Percentiles rank a stretch among this genome's conserved stretches.
phyloP scores from a whole-genome alignment of 441 rosid genomes.

The Populus hybrid region DNA sequence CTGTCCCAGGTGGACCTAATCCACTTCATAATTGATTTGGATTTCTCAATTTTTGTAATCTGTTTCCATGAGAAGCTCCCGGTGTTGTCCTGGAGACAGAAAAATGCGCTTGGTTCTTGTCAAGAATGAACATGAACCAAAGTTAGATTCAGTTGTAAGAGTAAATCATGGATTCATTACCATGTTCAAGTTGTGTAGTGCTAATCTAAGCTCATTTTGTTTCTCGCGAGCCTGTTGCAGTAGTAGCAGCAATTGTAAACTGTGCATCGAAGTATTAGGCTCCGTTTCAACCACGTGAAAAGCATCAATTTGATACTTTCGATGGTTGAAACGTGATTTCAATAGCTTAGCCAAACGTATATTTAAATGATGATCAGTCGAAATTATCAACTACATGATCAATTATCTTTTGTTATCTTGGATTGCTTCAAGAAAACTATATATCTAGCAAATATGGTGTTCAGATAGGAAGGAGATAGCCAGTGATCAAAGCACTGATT shows the following conservation, averaged over 20 bases:
- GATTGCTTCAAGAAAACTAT: too few relatives aligned
- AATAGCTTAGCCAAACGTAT: neutral
- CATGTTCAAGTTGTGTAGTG: neutral
- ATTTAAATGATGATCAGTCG: neutral
- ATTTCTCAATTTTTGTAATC: neutral
- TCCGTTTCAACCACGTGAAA: neutral
- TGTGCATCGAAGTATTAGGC: neutral
- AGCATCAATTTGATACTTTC: neutral
- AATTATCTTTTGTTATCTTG: too few relatives aligned
- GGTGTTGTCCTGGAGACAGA: neutral
- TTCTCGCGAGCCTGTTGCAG: neutral
- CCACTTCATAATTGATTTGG: slow-evolving; percentile 45
- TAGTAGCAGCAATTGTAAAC: neutral
- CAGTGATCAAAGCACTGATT: neutral
- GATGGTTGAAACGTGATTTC: neutral
- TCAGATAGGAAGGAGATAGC: too few relatives aligned
- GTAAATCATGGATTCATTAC: neutral
- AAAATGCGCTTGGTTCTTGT: slow-evolving; percentile 19
- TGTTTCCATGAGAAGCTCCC: neutral
- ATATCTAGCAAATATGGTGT: too few relatives aligned
- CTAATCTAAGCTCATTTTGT: neutral
- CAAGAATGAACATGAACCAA: slow-evolving; percentile 29
- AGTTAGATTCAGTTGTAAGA: slow-evolving; percentile 5
- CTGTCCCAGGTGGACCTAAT: slow-evolving; percentile 55
- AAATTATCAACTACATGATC: neutral